These are phyloP conservation scores for Berberis thunbergii DNA, from an alignment of 164 flowering plant genomes.

Conservation along the genomic window DNA sequence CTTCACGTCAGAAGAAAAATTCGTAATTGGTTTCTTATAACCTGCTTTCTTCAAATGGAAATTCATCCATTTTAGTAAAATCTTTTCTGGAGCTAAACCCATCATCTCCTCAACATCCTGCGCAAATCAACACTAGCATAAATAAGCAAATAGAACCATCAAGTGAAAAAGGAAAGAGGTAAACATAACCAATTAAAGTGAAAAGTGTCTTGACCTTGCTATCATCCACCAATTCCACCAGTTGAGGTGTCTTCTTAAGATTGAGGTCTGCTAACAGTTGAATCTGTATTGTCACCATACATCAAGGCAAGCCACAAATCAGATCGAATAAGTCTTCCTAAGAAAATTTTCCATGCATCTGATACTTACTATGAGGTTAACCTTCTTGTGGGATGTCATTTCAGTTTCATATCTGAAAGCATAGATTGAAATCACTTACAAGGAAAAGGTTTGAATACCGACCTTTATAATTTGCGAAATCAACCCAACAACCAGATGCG, in stretches of 20 bases:
- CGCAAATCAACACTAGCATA: slow-evolving; percentile 6
- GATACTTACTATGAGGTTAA: background rate
- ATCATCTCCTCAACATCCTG: slow-evolving; percentile 94
- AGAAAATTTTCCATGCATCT: no score
- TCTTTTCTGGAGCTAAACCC: slow-evolving; percentile 77
- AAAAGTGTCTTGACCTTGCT: slow-evolving; percentile 32
- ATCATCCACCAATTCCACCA: slow-evolving; percentile 82
- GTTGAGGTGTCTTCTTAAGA: slow-evolving; percentile 92
- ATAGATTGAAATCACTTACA: background rate
- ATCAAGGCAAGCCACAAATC: background rate
- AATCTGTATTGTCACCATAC: slow-evolving; percentile 40
- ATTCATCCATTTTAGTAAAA: slow-evolving; percentile 88
- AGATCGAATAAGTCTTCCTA: no score
- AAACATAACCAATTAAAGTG: background rate
- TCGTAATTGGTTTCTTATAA: slow-evolving; percentile 61
- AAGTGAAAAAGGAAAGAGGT: background rate
- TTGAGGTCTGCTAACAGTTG: slow-evolving; percentile 92
- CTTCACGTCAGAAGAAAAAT: slow-evolving; percentile 85
- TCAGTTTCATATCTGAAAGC: background rate
- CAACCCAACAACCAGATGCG: slow-evolving; percentile 82
- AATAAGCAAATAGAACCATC: background rate
- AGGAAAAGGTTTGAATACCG: background rate
- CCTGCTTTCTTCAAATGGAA: slow-evolving; percentile 85
- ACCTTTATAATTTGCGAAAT: slow-evolving; percentile 98
- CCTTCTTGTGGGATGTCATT: background rate